phyloP scores from a whole-genome alignment of 2,329 filamentous ascomycete species.

The Colletotrichum graminicola region DNA sequence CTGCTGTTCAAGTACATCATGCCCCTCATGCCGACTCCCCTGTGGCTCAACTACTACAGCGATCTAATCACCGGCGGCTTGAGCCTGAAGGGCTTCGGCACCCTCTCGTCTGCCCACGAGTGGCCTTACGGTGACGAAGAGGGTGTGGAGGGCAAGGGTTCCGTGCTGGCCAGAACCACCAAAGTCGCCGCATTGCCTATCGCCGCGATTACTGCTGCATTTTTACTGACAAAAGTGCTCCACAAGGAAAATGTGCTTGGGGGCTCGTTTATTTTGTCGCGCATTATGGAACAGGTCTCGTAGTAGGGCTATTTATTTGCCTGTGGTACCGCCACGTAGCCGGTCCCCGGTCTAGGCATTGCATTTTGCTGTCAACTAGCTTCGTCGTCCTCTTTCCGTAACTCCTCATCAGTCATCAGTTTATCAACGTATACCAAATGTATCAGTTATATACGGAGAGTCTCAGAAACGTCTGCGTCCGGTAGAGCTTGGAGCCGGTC shows the following conservation, averaged over 20 bases:
- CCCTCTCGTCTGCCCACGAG: constrained; percentile 11
- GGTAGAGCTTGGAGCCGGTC: no score
- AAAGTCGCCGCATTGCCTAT: constrained; percentile 13
- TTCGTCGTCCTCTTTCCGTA: background rate
- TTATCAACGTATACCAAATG: no score
- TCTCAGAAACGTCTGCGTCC: no score
- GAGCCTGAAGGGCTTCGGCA: constrained; percentile 10
- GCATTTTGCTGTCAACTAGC: no score
- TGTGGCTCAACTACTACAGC: constrained; percentile 34
- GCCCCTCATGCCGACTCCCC: constrained; percentile 13
- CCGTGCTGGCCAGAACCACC: background rate
- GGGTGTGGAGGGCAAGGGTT: constrained; percentile 4
- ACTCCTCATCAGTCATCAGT: background rate
- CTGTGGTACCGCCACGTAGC: background rate
- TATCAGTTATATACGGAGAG: no score
- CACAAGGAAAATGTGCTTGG: constrained; percentile 4
- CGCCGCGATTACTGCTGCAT: constrained; percentile 28
- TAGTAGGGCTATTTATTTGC: background rate
- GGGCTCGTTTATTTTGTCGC: constrained; percentile 7
- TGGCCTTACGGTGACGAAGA: constrained; percentile 36
- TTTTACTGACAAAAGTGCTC: constrained; percentile 13
- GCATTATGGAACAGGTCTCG: constrained; percentile 15
- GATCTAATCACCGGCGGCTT: constrained; percentile 15
- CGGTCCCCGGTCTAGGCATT: no score
- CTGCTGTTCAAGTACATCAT: constrained; percentile 26